Conservation (phyloP, 1,139 yeast species). For the Taphrina betulina region DNA sequence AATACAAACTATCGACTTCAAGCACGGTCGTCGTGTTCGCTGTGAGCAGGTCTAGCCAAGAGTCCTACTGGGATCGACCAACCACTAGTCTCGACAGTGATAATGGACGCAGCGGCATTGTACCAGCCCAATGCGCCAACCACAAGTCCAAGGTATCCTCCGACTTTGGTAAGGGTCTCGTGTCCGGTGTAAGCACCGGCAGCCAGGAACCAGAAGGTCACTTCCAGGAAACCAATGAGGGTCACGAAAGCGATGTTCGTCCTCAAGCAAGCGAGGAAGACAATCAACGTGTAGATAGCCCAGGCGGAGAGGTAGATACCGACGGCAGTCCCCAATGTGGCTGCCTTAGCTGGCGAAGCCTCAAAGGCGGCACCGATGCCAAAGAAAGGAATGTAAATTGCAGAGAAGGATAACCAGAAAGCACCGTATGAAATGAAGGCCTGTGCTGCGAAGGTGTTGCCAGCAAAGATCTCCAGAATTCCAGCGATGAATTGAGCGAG, state of each 20-base stretch:
- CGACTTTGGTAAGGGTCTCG: background rate
- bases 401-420: conserved; percentile 80
- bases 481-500: conserved; percentile 70
- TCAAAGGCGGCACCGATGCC: conserved; percentile 62
- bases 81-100: background rate
- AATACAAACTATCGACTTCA: no score
- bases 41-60: background rate
- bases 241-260: background rate
- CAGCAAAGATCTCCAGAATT: conserved; percentile 41
- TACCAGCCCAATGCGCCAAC: background rate
- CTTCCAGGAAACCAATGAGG: background rate
- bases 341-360: conserved; percentile 44
- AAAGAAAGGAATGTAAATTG: conserved; percentile 68
- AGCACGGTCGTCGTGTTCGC: background rate
- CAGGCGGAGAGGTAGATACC: conserved; percentile 58
- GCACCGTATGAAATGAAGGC: conserved; percentile 81
- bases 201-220: background rate
- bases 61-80: background rate
- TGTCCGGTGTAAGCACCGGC: background rate
- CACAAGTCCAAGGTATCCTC: background rate
- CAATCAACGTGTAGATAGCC: background rate
- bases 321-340: conserved; percentile 54
- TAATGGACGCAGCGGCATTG: background rate
- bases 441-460: conserved; percentile 67
- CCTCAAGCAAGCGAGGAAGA: background rate